phyloP scores from a whole-genome alignment of 306 rosid species.

The apple (Malus domestica) region DNA sequence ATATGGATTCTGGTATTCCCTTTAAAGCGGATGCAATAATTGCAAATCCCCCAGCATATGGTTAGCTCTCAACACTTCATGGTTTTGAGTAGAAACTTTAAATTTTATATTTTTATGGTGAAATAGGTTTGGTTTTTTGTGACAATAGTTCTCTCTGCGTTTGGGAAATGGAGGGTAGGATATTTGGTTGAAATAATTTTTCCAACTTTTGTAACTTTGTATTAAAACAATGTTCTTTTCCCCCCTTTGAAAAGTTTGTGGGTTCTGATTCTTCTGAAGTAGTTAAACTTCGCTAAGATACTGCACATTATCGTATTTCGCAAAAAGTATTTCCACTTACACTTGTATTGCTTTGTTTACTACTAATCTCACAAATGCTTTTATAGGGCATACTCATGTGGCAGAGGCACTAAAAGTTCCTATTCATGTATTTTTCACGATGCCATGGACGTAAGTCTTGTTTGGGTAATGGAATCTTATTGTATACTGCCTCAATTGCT shows the following conservation, averaged over 20 bases:
- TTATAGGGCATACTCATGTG: slow-evolving; percentile 90
- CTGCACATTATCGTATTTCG: neutral
- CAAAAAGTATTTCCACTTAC: neutral
- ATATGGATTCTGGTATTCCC: slow-evolving; percentile 64
- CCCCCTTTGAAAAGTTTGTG: neutral
- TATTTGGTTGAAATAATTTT: neutral
- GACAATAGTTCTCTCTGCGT: neutral
- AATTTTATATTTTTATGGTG: neutral
- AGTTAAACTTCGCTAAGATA: neutral
- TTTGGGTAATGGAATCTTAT: slow-evolving; percentile 34
- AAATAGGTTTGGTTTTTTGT: neutral
- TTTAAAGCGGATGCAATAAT: slow-evolving; percentile 92
- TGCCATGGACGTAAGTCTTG: slow-evolving; percentile 99
- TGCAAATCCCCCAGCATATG: slow-evolving; percentile 98
- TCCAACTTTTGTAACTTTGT: neutral
- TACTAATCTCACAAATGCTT: slow-evolving; percentile 24
- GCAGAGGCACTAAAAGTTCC: slow-evolving; percentile 95
- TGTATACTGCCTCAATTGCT: slow-evolving; percentile 2
- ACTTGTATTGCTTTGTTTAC: neutral
- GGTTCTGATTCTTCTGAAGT: neutral
- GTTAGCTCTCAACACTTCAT: slow-evolving; percentile 34
- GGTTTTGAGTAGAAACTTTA: neutral
- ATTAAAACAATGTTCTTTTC: neutral
- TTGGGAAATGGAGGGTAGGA: neutral
- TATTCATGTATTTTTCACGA: slow-evolving; percentile 90